Percentiles rank a stretch among this genome's conserved stretches.
These are phyloP conservation scores for Eimeria praecox DNA, from an alignment of 169 alveolate genomes.

Conservation along the genomic window DNA sequence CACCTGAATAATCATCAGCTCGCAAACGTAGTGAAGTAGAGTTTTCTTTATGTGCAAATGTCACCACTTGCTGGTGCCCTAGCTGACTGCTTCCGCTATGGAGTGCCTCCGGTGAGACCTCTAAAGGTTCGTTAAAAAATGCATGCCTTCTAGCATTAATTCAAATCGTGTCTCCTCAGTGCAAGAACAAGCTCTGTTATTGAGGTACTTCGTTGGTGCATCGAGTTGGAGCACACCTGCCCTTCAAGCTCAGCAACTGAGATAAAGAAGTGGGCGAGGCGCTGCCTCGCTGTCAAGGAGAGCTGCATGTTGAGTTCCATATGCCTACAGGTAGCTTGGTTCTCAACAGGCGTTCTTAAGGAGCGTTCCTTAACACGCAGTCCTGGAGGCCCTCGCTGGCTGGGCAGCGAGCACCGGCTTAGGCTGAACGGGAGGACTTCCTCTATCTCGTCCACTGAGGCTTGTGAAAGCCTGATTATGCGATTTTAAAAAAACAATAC, in stretches of 20 bases:
- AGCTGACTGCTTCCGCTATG: background rate
- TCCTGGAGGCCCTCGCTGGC: slow-evolving; percentile 50
- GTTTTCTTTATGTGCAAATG: background rate
- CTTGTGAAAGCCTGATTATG: slow-evolving; percentile 11
- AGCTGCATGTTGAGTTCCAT: slow-evolving; percentile 49
- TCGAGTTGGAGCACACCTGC: slow-evolving; percentile 53
- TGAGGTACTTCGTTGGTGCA: slow-evolving; percentile 1
- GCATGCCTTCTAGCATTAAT: background rate
- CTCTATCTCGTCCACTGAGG: background rate
- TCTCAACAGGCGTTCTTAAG: background rate
- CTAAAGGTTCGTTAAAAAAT: background rate
- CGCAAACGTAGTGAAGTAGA: background rate
- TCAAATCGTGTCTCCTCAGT: background rate
- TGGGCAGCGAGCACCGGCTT: slow-evolving; percentile 60
- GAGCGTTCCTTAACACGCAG: background rate
- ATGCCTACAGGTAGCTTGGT: background rate
- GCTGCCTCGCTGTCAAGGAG: slow-evolving; percentile 66
- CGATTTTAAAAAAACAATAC: slow-evolving; percentile 16
- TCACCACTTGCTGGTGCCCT: background rate
- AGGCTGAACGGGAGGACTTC: slow-evolving; percentile 7
- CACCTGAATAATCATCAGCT: slow-evolving; percentile 63
- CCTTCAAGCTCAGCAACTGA: slow-evolving; percentile 68
- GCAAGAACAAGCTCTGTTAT: background rate
- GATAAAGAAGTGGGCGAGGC: slow-evolving; percentile 72
- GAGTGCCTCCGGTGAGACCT: background rate